Base-by-base conservation (phyloP, 2,329 filamentous ascomycete species). In the Amauroascus verrucosus region DNA sequence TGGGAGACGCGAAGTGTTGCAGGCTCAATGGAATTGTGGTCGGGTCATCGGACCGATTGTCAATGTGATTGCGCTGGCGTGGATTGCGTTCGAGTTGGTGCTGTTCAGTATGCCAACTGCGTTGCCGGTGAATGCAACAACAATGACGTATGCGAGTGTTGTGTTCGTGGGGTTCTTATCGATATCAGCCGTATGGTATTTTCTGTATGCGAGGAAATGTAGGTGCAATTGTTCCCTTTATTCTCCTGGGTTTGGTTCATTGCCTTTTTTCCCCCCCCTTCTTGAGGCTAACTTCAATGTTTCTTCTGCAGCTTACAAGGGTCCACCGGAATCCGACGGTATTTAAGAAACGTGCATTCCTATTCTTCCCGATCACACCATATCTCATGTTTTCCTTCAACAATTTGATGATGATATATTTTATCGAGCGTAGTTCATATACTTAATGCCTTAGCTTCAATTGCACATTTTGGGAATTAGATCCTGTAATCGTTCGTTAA, bases 141-240 rank as follows among this genome's bases (percentile, higher is more conserved):
- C 74, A 50, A 79, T 78, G 66, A 82, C 81, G 57, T 82, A 82
- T 60, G 77, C 78, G 1, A 72, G 71, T 40, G 78, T 81, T 0
- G 79, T 83, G 1, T 76, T 82, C 56, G 71, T 77, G 6, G 67
- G 75, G 43, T 81, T 83, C 56, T 72, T 72, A 52, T 68, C 68
- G 24, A 75, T 79, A 14, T 74, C 73, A 16, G 73, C 68, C 0
- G 58, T 70, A 6, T 80, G 76, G 76, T 81, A 79, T 62, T 59
- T 65, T 0, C 59, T 75, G 6, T 73, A 55, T 38, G 54, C 54
- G 33, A 48, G 48, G 37, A 55, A 45, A 52, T 52, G 54, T 55
- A 48, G 46, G 54, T 55, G 48, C 33, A 40, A 32, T 33, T 20
- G 28, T 24, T 41, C 26, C 14, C 30, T 48, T 48, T 47, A 20